phyloP scores from a whole-genome alignment of 2,329 filamentous ascomycete species.

The Aspergillus tanneri region DNA sequence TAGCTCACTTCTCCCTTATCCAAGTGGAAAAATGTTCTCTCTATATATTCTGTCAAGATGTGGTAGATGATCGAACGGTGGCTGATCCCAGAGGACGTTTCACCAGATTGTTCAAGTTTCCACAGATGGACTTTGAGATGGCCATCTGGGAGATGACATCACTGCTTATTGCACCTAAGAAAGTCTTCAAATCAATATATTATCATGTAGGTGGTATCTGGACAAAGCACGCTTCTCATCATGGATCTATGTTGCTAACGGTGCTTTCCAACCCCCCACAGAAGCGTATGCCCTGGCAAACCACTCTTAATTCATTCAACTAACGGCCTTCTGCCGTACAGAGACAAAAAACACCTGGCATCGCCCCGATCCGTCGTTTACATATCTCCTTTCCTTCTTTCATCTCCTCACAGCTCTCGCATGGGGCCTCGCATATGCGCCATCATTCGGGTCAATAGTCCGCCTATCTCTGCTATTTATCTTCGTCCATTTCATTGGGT shows the following conservation, averaged over 20 bases:
- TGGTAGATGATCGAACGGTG: not conserved
- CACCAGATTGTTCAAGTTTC: conserved; percentile 65
- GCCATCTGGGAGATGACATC: conserved; percentile 71
- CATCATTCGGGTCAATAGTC: conserved; percentile 47
- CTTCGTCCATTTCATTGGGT: conserved; percentile 60
- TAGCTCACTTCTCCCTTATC: not conserved
- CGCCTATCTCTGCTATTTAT: conserved; percentile 52
- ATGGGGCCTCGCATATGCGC: conserved; percentile 59
- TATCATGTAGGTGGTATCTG: conserved; percentile 63
- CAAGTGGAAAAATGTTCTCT: no score
- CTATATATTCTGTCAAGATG: not conserved
- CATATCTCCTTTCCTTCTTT: conserved; percentile 68
- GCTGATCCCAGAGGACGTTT: conserved; percentile 12
- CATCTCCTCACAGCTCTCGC: conserved; percentile 55
- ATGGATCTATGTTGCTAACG: conserved; percentile 16
- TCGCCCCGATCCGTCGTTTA: conserved; percentile 67
- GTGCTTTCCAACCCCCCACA: conserved; percentile 18
- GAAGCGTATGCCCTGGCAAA: conserved; percentile 48
- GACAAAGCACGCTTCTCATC: no score
- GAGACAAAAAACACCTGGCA: conserved; percentile 72
- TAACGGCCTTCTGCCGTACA: conserved; percentile 24
- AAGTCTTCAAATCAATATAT: conserved; percentile 69
- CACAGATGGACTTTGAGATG: conserved; percentile 73
- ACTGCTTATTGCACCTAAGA: conserved; percentile 66
- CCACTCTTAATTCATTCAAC: not conserved